Evolutionary conservation across 106 monocot species (phyloP), one percentile per base, ranked within the genome.

Genomic region (Phalaenopsis equestris): DNA sequence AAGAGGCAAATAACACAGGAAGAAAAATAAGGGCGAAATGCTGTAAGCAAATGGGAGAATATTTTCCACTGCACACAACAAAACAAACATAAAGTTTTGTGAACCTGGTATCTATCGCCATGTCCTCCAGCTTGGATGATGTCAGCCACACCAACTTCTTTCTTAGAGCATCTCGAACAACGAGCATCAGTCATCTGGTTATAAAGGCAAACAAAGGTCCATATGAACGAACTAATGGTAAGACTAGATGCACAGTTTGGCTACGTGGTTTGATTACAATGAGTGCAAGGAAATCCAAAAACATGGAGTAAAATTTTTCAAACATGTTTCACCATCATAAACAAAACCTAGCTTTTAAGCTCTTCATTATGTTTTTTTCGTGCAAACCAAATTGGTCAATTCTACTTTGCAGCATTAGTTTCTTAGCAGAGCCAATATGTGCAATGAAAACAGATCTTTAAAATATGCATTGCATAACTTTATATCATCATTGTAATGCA

Each of bases 131-230:
- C 85, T 65, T 93, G 96, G 64, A 99, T 99, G 48, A 99, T 93
- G 67, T 93, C 98, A 5, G 89, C 90, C 67, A 99, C 85, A 41
- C 92, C 98, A 15, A 93, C 98, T 85, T 91, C 91, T 83, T 90
- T 99, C 81, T 99, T 92, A 23, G 47, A 55, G 78, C 98, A 99
- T 84, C 86, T 89, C 47, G 86, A 80, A 82, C 98, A 99, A 77
- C 89, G 80, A 45, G 91, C 90, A 88, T 99, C 98, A 3, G 98
- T 99, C 98, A 99, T 99, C 98, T 99, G 87, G 43, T 78, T 73
- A 76, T 76, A 48, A 74, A n/a, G 21, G 18, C 21, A 61, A n/a
- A 43, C 45, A 43, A 61, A 61, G 61, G 61, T 23, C 21, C 61
- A 61, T 61, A 3, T 52, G 61, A 5, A 61, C 8, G 4, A 61